Base-by-base conservation (phyloP, 2,329 filamentous ascomycete genomes). In the Pseudofabraea citricarpa region DNA sequence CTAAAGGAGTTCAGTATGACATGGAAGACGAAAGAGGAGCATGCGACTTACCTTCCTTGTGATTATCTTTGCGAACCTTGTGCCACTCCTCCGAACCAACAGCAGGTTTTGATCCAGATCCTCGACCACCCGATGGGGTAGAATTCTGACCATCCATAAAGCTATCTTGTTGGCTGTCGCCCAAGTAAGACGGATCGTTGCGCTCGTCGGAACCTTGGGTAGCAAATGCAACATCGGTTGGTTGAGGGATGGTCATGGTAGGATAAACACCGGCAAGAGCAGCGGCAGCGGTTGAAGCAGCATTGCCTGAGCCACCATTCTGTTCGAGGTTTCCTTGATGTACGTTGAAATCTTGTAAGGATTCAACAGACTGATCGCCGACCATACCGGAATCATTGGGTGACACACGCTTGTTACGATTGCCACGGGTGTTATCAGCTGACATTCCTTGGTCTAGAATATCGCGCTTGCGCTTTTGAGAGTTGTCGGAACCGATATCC, bases 61-160 rank as follows among this genome's bases (percentile, higher is more conserved):
- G 93, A 53, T 97, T 98, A 59, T 97, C 91, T 63, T 95, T 93
- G 49, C 93, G 82, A 57, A 95, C 83, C 64, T 95, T 95, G 65
- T 98, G 93, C 93, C 93, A 98, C 66, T 97, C 91, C 42, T 95
- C 89, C 2, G 90, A 93, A 2, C 93, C 93, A n/a, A 97, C 93
- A 6, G 84, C 80, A 6, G 90, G 90, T 66, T 96, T 97, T 45
- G 75, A 68, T 23, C 44, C 45, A 20, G 45, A 44, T 21, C 48
- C 40, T 48, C 57, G 44, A 15, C 53, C 54, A 43, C 41, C 42
- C 16, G 47, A 45, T 21, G 54, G 52, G 23, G 74, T 67, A 35
- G 71, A 32, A 65, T 64, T 45, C 57, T 37, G 35, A 10, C 15
- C n/a, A 15, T 37, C 18, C 63, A 55, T 68, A 61, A 57, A 62